phyloP scores from a whole-genome alignment of 1,284 basidiomycete genomes.

The Macrocybe sp. region DNA sequence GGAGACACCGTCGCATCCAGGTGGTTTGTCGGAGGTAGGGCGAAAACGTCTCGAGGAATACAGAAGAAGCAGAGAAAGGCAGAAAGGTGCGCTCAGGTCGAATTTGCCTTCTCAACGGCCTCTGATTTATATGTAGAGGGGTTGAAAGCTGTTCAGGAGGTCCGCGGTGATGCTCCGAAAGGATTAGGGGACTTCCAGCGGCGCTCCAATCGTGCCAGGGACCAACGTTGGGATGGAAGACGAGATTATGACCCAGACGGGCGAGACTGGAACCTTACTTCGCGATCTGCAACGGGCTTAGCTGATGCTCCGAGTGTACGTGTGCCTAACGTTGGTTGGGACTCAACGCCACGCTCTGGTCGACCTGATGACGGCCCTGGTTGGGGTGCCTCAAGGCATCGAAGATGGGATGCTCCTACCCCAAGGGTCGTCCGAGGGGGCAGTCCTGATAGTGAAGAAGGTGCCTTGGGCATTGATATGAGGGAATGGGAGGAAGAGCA shows the following conservation, averaged over 20 bases:
- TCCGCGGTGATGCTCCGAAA: constrained; percentile 48
- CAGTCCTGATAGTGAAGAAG: constrained; percentile 61
- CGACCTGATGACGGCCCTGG: constrained; percentile 42
- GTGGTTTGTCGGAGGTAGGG: constrained; percentile 78
- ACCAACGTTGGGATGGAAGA: constrained; percentile 32
- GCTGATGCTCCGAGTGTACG: constrained; percentile 81
- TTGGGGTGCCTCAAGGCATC: constrained; percentile 54
- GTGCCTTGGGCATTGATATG: constrained; percentile 53
- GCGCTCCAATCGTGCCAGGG: constrained; percentile 59
- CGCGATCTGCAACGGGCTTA: constrained; percentile 55
- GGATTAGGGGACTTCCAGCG: constrained; percentile 71
- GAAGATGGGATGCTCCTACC: constrained; percentile 84
- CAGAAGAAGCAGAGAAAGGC: constrained; percentile 62
- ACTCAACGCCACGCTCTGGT: constrained; percentile 72
- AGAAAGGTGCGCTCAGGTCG: constrained; percentile 42
- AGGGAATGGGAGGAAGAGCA: constrained; percentile 97
- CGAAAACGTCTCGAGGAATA: constrained; percentile 73
- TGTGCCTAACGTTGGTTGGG: constrained; percentile 87
- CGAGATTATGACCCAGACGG: constrained; percentile 23
- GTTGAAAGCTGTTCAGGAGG: constrained; percentile 50
- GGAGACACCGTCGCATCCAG: constrained; percentile 92
- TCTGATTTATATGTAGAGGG: constrained; percentile 42
- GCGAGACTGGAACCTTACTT: constrained; percentile 67
- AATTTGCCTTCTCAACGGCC: constrained; percentile 4
- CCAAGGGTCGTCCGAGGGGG: constrained; percentile 62